Base-by-base conservation (phyloP, 2,329 filamentous ascomycete species). In the Teratosphaeria nubilosa region DNA sequence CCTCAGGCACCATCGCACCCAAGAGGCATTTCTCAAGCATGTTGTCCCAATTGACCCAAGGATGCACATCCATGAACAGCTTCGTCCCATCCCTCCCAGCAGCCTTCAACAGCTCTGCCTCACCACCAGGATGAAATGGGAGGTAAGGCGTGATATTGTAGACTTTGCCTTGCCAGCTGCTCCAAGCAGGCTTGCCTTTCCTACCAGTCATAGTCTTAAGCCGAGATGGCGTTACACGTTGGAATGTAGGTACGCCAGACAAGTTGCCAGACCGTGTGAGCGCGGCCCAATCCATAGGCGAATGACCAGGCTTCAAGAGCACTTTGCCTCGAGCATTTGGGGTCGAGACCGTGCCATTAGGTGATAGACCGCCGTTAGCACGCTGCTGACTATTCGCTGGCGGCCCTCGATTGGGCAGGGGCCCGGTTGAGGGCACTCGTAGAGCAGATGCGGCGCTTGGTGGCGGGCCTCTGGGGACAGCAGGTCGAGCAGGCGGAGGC, bases 141-240 rank as follows among this genome's bases (percentile, higher is more conserved):
- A 91, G 71, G 70, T 97, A 99, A 0, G 92, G 90, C 0, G 86
- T 87, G 59, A 99, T 86, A 69, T 97, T 97, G 75, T 97, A 99
- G 30, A 97, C 92, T 68, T 88, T 88, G 1, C 92, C 91, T 60
- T 90, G 87, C 60, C 95, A 86, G 1, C 85, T 88, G 60, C 88
- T 95, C 94, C 94, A 99, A 0, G 91, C 90, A 67, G 95, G 89
- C 55, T 70, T 72, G 9, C 90, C 90, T 69, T 87, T 88, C 31
- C 92, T 84, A 0, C 92, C 92, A 45, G 88, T 95, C 74, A 90
- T 85, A 45, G 77, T 74, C 70, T 86, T 87, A 13, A 99, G 80
- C 80, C 90, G 83, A 5, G 85, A 86, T 1, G 92, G 91, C 5
- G 91, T 89, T 37, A 99, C 90, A 52, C 88, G 85, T 50, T 89